These are phyloP conservation scores for Sarcodon sp. DNA, from an alignment of 768 basidiomycete genomes.

Conservation along the genomic window DNA sequence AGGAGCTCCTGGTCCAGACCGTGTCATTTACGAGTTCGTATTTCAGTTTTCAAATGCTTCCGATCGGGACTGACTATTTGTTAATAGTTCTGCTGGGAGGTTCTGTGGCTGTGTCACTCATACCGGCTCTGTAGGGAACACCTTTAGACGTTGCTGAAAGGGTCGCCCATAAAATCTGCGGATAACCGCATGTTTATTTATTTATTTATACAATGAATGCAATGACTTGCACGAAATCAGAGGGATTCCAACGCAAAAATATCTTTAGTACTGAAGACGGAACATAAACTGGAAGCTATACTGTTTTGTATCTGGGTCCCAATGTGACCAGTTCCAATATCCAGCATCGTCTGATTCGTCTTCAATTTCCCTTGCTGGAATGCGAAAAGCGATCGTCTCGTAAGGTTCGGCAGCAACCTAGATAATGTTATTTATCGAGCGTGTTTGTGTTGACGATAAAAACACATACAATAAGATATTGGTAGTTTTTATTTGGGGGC, in stretches of 20 bases:
- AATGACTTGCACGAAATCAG: background rate
- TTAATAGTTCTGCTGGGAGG: too few relatives aligned
- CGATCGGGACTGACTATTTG: too few relatives aligned
- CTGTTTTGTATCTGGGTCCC: conserved; percentile 99
- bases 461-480: conserved; percentile 84
- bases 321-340: conserved; percentile 96
- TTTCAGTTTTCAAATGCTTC: too few relatives aligned
- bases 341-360: conserved; percentile 85
- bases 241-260: conserved; percentile 1
- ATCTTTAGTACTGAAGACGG: conserved; percentile 31
- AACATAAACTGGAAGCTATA: conserved; percentile 99
- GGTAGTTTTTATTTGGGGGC: conserved; percentile 91
- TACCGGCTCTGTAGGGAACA: background rate
- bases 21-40: too few relatives aligned
- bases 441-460: background rate
- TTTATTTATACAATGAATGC: background rate
- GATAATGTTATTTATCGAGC: conserved; percentile 14
- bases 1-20: too few relatives aligned
- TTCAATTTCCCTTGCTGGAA: conserved; percentile 94
- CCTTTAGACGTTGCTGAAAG: background rate
- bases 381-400: conserved; percentile 98
- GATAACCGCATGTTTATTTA: background rate
- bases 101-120: background rate
- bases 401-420: conserved; percentile 99
- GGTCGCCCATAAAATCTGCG: background rate